phyloP scores from a whole-genome alignment of 805 yeast genomes.

The Ogataea polymorpha region DNA sequence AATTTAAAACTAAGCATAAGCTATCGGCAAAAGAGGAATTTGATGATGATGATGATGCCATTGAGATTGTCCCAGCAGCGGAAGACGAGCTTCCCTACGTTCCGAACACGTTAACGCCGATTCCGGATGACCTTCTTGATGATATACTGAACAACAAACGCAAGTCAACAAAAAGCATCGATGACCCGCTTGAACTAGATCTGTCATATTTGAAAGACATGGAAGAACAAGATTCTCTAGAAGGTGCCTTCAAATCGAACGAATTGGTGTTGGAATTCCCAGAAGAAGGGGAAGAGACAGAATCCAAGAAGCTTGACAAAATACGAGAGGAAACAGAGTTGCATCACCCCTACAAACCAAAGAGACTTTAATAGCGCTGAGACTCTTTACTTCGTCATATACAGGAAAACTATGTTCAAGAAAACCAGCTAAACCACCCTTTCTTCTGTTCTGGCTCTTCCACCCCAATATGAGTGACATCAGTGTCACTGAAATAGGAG shows the following conservation, averaged over 20 bases:
- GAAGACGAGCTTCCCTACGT: slow-evolving; percentile 39
- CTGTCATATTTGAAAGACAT: slow-evolving; percentile 13
- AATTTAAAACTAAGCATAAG: slow-evolving; percentile 19
- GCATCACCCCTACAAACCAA: slow-evolving; percentile 21
- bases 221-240: slow-evolving; percentile 1
- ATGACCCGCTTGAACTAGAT: slow-evolving; percentile 28
- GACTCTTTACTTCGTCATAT: slow-evolving; percentile 5
- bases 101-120: slow-evolving; percentile 45
- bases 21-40: slow-evolving; percentile 9
- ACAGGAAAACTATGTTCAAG: slow-evolving; percentile 3
- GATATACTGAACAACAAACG: slow-evolving; percentile 23
- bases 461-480: slow-evolving; percentile 25
- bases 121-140: slow-evolving; percentile 30
- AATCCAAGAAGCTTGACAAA: slow-evolving; percentile 17
- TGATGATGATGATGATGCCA: slow-evolving; percentile 36
- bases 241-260: slow-evolving; percentile 1
- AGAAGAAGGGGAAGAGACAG: slow-evolving; percentile 21
- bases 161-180: slow-evolving; percentile 4
- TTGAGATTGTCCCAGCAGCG: slow-evolving; percentile 47
- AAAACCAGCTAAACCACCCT: slow-evolving; percentile 29
- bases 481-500: slow-evolving; percentile 25
- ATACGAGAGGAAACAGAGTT: slow-evolving; percentile 22
- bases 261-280: slow-evolving; percentile 25
- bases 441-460: slow-evolving; percentile 26
- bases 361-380: slow-evolving; percentile 16